Conservation (phyloP, 2,329 filamentous ascomycete species). For the Fusarium xylarioides region DNA sequence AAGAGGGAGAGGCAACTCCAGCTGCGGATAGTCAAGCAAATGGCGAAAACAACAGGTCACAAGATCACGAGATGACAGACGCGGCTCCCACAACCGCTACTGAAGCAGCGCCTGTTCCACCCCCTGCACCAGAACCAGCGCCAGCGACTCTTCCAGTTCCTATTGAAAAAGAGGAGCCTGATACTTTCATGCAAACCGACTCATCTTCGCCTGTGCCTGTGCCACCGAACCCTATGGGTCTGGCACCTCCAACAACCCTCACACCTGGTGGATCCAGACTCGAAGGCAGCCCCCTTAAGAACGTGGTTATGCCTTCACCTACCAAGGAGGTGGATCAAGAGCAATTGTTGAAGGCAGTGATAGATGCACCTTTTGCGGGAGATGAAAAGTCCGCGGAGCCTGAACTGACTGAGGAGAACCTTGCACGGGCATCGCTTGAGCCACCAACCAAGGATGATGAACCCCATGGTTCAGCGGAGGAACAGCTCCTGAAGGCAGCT, state of each 20-base stretch:
- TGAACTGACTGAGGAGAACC: constrained; percentile 10
- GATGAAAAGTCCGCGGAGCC: neutral
- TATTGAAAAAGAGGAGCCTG: constrained; percentile 34
- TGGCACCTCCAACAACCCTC: constrained; percentile 43
- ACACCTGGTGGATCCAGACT: constrained; percentile 46
- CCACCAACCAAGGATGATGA: constrained; percentile 6
- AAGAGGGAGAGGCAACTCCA: constrained; percentile 54
- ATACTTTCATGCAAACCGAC: constrained; percentile 41
- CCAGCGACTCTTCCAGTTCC: neutral
- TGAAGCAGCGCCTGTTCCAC: constrained; percentile 26
- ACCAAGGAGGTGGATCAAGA: constrained; percentile 46
- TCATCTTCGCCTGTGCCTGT: constrained; percentile 34
- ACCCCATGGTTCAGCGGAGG: constrained; percentile 9
- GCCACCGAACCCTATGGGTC: constrained; percentile 45
- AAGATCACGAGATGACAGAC: constrained; percentile 53
- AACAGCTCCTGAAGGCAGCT: constrained; percentile 9
- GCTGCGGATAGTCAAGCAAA: constrained; percentile 42
- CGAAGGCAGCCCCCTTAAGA: constrained; percentile 64
- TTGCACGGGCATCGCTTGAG: neutral
- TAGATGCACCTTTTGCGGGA: neutral
- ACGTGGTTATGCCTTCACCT: constrained; percentile 59
- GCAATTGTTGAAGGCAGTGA: constrained; percentile 1
- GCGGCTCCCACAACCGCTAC: constrained; percentile 40
- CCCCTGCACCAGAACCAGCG: constrained; percentile 2
- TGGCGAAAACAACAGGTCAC: constrained; percentile 42